phyloP scores from a whole-genome alignment of 148 eudicot genomes.

The Fagopyrum homotropicum region DNA sequence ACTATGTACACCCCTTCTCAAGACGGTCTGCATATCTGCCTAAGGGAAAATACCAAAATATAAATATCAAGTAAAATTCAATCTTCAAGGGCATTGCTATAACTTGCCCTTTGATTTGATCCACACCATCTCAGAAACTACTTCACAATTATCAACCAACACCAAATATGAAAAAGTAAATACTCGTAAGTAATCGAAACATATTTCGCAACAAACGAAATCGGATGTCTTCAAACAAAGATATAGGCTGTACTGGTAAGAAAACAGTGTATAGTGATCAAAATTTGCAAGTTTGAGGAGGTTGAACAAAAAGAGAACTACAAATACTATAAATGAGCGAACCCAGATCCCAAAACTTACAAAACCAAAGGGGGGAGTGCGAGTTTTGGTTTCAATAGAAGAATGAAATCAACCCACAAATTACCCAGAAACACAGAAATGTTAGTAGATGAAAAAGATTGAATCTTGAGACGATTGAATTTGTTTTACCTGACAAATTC shows the following conservation, averaged over 20 bases:
- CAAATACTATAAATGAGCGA: neutral
- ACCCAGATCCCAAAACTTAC: neutral
- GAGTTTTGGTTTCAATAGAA: neutral
- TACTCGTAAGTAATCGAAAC: neutral
- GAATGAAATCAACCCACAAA: neutral
- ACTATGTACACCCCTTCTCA: conserved; percentile 64
- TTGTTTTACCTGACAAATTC: neutral
- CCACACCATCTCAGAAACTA: neutral
- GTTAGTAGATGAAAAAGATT: neutral
- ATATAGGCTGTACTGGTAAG: neutral
- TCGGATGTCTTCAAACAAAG: neutral
- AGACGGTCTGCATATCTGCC: conserved; percentile 51
- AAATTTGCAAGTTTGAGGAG: neutral
- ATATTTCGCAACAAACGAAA: neutral
- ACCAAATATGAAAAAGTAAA: neutral
- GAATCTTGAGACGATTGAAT: neutral
- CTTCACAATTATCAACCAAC: neutral
- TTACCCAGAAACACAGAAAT: neutral
- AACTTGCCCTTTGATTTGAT: neutral
- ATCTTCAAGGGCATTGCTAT: neutral
- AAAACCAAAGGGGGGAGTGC: neutral
- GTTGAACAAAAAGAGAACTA: neutral
- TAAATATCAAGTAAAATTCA: neutral
- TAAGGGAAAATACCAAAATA: neutral
- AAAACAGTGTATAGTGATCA: neutral